Conservation (phyloP, 1,139 yeast genomes). For the Entelexis sorbosivorans region DNA sequence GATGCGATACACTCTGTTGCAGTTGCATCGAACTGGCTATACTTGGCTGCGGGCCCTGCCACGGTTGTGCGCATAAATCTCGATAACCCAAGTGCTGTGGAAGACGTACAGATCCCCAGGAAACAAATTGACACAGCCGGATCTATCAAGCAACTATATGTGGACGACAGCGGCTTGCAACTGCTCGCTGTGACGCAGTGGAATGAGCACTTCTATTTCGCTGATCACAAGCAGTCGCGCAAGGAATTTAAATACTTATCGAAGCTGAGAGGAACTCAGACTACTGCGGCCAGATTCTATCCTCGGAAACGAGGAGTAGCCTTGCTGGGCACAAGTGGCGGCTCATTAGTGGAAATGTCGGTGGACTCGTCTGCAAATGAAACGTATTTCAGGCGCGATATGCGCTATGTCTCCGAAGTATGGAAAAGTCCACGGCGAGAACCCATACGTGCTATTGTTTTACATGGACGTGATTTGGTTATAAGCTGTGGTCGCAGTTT, state of each 20-base stretch:
- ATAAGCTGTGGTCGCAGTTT: conserved; percentile 35
- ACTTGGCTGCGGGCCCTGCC: conserved; percentile 39
- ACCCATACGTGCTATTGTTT: conserved; percentile 23
- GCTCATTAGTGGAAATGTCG: conserved; percentile 38
- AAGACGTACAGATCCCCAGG: conserved; percentile 31
- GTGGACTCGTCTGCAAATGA: conserved; percentile 36
- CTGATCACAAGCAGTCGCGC: conserved; percentile 32
- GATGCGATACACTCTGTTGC: conserved; percentile 36
- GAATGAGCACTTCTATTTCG: conserved; percentile 39
- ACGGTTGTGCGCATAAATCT: conserved; percentile 43
- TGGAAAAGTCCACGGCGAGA: conserved; percentile 28
- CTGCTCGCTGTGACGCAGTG: conserved; percentile 38
- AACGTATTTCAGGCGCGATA: conserved; percentile 37
- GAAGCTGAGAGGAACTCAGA: conserved; percentile 36
- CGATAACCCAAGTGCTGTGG: conserved; percentile 44
- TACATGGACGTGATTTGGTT: conserved; percentile 27
- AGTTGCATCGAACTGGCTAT: conserved; percentile 41
- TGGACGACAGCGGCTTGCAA: conserved; percentile 43
- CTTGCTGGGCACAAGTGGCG: conserved; percentile 41
- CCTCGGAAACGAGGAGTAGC: conserved; percentile 38
- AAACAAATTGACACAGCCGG: conserved; percentile 26
- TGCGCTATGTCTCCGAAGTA: conserved; percentile 34
- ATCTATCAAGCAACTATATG: conserved; percentile 32
- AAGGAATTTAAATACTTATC: conserved; percentile 30
- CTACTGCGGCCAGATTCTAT: conserved; percentile 36